Percentiles rank a stretch among this genome's conserved stretches.
Evolutionary conservation across 2,329 filamentous ascomycete species (phyloP).

Genomic region (Monilinia polystroma): DNA sequence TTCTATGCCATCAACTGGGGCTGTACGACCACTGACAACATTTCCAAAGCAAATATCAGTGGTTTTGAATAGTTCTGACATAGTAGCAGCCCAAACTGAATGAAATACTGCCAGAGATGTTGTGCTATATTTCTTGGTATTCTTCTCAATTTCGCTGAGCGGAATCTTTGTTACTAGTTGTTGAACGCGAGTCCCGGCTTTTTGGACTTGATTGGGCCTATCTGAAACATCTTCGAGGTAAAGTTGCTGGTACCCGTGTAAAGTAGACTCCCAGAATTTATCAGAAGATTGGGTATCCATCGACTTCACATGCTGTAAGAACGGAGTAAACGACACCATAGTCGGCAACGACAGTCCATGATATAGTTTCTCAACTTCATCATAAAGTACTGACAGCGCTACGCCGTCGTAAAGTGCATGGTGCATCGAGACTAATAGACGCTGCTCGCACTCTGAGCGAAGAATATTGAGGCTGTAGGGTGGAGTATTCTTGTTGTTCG

Average conservation of each 20-base stretch:
- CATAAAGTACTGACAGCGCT: slow-evolving; percentile 67
- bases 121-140: slow-evolving; percentile 53
- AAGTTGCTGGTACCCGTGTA: slow-evolving; percentile 52
- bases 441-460: slow-evolving; percentile 10
- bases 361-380: slow-evolving; percentile 66
- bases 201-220: neutral
- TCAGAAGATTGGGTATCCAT: slow-evolving; percentile 52
- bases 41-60: slow-evolving; percentile 83
- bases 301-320: slow-evolving; percentile 59
- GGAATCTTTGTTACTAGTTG: slow-evolving; percentile 22
- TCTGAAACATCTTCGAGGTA: slow-evolving; percentile 14
- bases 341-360: slow-evolving; percentile 47
- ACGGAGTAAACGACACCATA: slow-evolving; percentile 58
- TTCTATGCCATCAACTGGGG: slow-evolving; percentile 65
- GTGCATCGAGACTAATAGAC: slow-evolving; percentile 50
- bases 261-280: slow-evolving; percentile 62
- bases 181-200: slow-evolving; percentile 24
- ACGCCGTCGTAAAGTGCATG: slow-evolving; percentile 87
- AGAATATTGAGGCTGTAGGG: slow-evolving; percentile 35
- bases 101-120: slow-evolving; percentile 69
- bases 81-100: slow-evolving; percentile 66
- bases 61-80: slow-evolving; percentile 55
- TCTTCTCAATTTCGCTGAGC: slow-evolving; percentile 46
- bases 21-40: slow-evolving; percentile 73
- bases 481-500: slow-evolving; percentile 28